Base-by-base conservation (phyloP, 2,329 filamentous ascomycete genomes). In the Huntiella bhutanensis region DNA sequence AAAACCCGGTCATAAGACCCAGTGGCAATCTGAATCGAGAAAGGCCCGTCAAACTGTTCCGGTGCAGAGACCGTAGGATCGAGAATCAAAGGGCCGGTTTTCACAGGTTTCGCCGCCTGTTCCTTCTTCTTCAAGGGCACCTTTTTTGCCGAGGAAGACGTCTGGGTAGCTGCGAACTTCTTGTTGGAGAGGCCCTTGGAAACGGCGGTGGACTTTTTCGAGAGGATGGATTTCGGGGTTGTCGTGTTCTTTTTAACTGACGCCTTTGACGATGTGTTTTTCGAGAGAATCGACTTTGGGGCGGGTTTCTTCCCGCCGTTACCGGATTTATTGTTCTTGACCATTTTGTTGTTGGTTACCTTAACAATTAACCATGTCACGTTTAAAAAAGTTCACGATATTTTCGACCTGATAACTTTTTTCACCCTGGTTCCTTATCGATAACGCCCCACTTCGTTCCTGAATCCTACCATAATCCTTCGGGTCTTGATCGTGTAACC, bases 1-100 rank as follows among this genome's bases (percentile, higher is more conserved):
- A 98, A 72, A 43, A 92, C 77, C 52, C 86, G 75, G 59, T 98
- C 91, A 64, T 98, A 98, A 45, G 87, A 95, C 41, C 91, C 91
- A 5, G 85, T 80, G 50, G 96, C 71, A 53, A 98, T 80, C 61
- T 96, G 91, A 49, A 96, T 69, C n/a, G 80, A 78, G 53, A 75
- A 62, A 38, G 59, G 54, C 49, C 50, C 19, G 53, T 50, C 38
- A 28, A 28, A 28, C 22, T 28, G 22, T 28, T 28, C 22, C 22
- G 22, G 22, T 1, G 22, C 22, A 6, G 22, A 28, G 7, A 28
- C 22, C 22, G 22, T 28, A 28, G 22, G 22, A 28, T 28, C 22
- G 22, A 28, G 22, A 28, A 28, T 28, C 22, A 28, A 28, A 6
- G 22, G 22, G 22, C 22, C 22, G 22, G 6, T 28, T 28, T 28